Conservation (phyloP, 2,329 filamentous ascomycete genomes). For the Pseudonectria buxi region DNA sequence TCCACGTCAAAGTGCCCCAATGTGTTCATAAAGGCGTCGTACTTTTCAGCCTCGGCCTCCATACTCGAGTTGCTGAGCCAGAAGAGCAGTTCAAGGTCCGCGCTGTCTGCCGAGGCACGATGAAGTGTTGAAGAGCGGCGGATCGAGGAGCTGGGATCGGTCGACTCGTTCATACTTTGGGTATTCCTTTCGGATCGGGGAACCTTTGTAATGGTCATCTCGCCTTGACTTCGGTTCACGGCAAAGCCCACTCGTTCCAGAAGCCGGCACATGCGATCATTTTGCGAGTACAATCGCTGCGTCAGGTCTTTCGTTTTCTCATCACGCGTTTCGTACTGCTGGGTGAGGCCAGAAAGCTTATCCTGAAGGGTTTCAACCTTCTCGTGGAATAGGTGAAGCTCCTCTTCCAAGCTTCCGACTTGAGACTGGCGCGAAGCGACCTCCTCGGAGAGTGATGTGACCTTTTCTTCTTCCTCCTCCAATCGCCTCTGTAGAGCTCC, state of each 20-base stretch:
- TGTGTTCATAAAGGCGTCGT: conserved; percentile 64
- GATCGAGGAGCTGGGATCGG: conserved; percentile 47
- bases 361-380: conserved; percentile 51
- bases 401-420: conserved; percentile 68
- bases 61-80: conserved; percentile 70
- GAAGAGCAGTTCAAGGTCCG: conserved; percentile 67
- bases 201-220: conserved; percentile 69
- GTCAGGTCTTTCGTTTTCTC: conserved; percentile 75
- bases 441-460: conserved; percentile 60
- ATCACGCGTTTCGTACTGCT: conserved; percentile 63
- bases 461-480: conserved; percentile 67
- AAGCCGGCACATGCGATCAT: conserved; percentile 74
- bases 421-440: conserved; percentile 71
- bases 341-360: conserved; percentile 43
- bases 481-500: conserved; percentile 69
- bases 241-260: conserved; percentile 83
- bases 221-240: conserved; percentile 64
- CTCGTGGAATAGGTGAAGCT: conserved; percentile 61
- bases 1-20: conserved; percentile 78
- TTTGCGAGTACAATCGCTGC: conserved; percentile 73
- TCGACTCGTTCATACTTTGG: conserved; percentile 52
- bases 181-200: conserved; percentile 50
- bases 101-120: conserved; percentile 51
- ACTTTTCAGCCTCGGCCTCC: conserved; percentile 65
- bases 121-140: conserved; percentile 47